Evolutionary conservation across 2,329 filamentous ascomycete genomes (phyloP).

Genomic region (Gyromitra esculenta): DNA sequence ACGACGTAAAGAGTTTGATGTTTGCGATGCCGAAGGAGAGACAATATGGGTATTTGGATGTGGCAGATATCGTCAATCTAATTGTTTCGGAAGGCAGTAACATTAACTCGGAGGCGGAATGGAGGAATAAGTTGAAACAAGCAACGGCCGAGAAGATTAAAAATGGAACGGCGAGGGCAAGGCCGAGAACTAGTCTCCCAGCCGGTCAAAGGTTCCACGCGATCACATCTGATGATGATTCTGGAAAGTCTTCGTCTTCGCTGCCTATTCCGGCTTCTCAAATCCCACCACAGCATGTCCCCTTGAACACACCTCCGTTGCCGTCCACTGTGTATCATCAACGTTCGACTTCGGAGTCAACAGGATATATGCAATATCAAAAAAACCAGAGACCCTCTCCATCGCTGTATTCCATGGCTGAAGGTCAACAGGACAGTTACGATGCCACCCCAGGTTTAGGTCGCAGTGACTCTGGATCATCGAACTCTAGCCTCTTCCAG

Average conservation of each 20-base stretch:
- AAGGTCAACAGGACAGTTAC: constrained; percentile 36
- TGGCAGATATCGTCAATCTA: constrained; percentile 81
- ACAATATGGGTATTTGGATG: constrained; percentile 89
- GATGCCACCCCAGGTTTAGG: constrained; percentile 29
- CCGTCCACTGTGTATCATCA: constrained; percentile 60
- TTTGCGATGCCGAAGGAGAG: constrained; percentile 94
- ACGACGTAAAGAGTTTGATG: constrained; percentile 91
- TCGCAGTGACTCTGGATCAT: constrained; percentile 51
- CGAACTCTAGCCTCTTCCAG: constrained; percentile 52
- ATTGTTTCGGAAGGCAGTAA: constrained; percentile 81
- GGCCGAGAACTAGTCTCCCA: constrained; percentile 60
- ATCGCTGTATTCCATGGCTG: constrained; percentile 46
- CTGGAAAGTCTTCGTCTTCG: constrained; percentile 52
- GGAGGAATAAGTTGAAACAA: constrained; percentile 89
- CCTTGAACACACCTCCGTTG: constrained; percentile 44
- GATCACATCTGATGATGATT: constrained; percentile 56
- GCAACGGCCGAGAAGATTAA: constrained; percentile 82
- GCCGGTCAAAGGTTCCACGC: constrained; percentile 61
- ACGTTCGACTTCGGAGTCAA: constrained; percentile 64
- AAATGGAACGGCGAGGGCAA: constrained; percentile 57
- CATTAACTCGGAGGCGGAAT: constrained; percentile 84
- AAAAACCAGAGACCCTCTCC: constrained; percentile 53
- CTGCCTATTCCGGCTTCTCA: constrained; percentile 49
- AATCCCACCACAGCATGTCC: constrained; percentile 52
- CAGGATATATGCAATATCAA: constrained; percentile 62